These are phyloP conservation scores for Setomelanomma holmii DNA, from an alignment of 2,329 filamentous ascomycete species.

Conservation along the genomic window DNA sequence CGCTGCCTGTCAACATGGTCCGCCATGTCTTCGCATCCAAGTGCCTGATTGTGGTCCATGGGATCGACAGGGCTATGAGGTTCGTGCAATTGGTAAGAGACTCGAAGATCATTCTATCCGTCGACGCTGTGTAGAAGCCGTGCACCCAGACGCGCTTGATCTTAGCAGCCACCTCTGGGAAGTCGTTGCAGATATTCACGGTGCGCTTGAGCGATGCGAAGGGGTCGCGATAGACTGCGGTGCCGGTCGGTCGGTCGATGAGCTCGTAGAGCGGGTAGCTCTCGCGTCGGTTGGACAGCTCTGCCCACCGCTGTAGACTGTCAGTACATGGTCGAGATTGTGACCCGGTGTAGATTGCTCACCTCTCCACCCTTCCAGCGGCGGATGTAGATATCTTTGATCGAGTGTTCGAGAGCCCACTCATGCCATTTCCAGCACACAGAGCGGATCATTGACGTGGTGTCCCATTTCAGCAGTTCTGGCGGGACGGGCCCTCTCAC, in stretches of 20 bases:
- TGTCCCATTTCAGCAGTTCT: slow-evolving; percentile 61
- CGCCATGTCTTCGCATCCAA: slow-evolving; percentile 58
- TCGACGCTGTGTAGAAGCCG: slow-evolving; percentile 60
- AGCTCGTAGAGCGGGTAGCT: slow-evolving; percentile 58
- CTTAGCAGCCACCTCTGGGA: slow-evolving; percentile 55
- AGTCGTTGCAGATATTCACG: slow-evolving; percentile 54
- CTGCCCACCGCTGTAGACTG: slow-evolving; percentile 57
- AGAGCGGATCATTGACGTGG: slow-evolving; percentile 56
- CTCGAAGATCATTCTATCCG: slow-evolving; percentile 58
- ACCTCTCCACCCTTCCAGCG: slow-evolving; percentile 59
- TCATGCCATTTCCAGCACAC: slow-evolving; percentile 61
- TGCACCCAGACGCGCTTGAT: slow-evolving; percentile 63
- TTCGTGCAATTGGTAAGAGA: slow-evolving; percentile 57
- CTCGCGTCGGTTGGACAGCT: slow-evolving; percentile 54
- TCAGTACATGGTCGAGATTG: slow-evolving; percentile 14
- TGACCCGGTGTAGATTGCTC: slow-evolving; percentile 12
- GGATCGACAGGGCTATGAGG: slow-evolving; percentile 57
- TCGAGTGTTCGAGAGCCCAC: slow-evolving; percentile 60
- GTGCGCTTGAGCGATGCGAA: slow-evolving; percentile 58
- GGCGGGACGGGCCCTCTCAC: slow-evolving; percentile 59
- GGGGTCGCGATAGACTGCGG: slow-evolving; percentile 61
- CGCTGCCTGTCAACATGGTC: slow-evolving; percentile 54
- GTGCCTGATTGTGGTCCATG: slow-evolving; percentile 62
- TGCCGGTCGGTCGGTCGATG: slow-evolving; percentile 54
- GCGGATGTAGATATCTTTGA: slow-evolving; percentile 60